These are phyloP conservation scores for Pugionium dolabratum DNA, from an alignment of 345 rosid species.

Conservation along the genomic window DNA sequence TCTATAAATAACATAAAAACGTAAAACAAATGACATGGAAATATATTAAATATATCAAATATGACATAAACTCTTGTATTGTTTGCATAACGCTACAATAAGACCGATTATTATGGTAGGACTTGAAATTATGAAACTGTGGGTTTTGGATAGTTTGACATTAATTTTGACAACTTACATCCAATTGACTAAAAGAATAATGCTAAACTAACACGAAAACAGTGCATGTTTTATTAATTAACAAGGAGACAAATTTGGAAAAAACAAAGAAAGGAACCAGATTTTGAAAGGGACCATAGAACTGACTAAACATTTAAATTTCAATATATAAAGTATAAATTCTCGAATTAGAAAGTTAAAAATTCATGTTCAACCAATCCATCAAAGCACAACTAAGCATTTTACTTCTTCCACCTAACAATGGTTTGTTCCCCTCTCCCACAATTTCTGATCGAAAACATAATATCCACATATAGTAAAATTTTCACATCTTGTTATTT, in stretches of 20 bases:
- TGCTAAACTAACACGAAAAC: not conserved
- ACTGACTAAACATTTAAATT: slow-evolving; percentile 21
- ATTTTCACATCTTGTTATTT: not conserved
- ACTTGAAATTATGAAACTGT: no score
- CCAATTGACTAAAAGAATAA: not conserved
- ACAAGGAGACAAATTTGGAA: not conserved
- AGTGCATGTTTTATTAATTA: not conserved
- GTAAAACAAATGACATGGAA: no score
- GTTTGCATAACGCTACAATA: no score
- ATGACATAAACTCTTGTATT: no score
- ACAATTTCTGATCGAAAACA: slow-evolving; percentile 28
- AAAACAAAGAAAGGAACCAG: not conserved
- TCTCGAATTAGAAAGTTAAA: slow-evolving; percentile 7
- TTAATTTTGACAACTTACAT: not conserved
- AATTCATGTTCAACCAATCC: slow-evolving; percentile 41
- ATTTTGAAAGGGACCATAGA: slow-evolving; percentile 4
- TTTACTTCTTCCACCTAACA: slow-evolving; percentile 30
- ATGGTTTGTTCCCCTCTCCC: slow-evolving; percentile 2
- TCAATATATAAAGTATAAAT: slow-evolving; percentile 21
- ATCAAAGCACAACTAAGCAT: slow-evolving; percentile 26
- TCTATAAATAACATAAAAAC: no score
- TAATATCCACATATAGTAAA: slow-evolving; percentile 5
- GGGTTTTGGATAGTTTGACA: not conserved
- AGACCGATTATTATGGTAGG: no score
- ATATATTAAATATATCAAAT: no score